Evolutionary conservation across 805 yeast genomes (phyloP), one percentile per base, ranked within the genome.

Genomic region (Torulaspora maleeae): DNA sequence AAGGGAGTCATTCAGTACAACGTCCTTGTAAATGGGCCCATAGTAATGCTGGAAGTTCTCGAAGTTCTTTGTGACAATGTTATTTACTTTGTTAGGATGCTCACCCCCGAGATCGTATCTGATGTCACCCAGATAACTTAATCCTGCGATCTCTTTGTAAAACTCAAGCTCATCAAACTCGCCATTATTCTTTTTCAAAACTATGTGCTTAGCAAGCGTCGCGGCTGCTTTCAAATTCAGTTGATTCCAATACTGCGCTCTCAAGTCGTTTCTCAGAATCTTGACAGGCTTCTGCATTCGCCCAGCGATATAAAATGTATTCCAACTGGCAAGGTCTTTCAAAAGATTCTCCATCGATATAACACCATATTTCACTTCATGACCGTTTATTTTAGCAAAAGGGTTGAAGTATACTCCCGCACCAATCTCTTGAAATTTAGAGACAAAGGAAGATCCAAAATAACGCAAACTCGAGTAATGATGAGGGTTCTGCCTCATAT

Each of bases 351-450:
- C 75, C 51, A 77, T 72, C 4, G 87, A 80, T 1, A 89, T 83
- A 10, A 89, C 82, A 11, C 99, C 99, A 60, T 93, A 93, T 61
- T 93, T 93, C 36, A 91, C 78, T 41, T 76, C 62, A 29, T 71
- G 66, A 8, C 80, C 78, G 43, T 76, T 72, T 43, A 89, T 72
- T 36, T 76, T 73, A 5, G 86, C 88, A 64, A 77, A 93, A 3
- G 99, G 98, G 60, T 93, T 93, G 72, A 87, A 93, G 64, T 91
- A 93, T 3, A 91, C 84, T 6, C 97, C 96, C 0, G 95, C 93
- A 1, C 95, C 96, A 15, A 77, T 52, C 28, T 78, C 76, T 60
- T 83, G 89, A 13, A 84, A 75, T 47, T 63, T 66, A 2, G 82
- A 69, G 7, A 86, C 74, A 1, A 75, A 70, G 11, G 73, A 66